Conservation (phyloP, 108 stramenopile species). For the Skeletonema potamos region DNA sequence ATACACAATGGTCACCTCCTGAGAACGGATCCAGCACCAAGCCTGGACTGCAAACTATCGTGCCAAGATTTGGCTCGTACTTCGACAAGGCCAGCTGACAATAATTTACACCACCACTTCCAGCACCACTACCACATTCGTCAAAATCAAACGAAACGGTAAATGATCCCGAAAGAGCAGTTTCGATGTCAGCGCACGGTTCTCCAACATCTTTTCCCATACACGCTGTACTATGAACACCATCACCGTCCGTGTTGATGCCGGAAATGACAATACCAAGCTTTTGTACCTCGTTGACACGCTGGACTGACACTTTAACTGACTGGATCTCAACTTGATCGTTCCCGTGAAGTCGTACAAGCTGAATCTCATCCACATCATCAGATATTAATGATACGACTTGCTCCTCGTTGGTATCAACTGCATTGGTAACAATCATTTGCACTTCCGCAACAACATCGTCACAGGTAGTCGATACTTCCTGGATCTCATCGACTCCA, state of each 20-base stretch:
- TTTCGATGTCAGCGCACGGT: conserved; percentile 55
- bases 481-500: conserved; percentile 85
- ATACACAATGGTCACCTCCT: conserved; percentile 51
- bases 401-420: conserved; percentile 81
- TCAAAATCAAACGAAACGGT: conserved; percentile 72
- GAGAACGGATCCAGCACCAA: conserved; percentile 35
- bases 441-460: conserved; percentile 83
- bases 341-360: conserved; percentile 44
- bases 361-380: conserved; percentile 79
- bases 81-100: conserved; percentile 52
- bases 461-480: conserved; percentile 75
- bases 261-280: conserved; percentile 54
- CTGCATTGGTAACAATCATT: conserved; percentile 71
- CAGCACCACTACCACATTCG: conserved; percentile 38
- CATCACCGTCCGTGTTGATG: conserved; percentile 49
- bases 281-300: conserved; percentile 69
- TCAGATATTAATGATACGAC: conserved; percentile 56
- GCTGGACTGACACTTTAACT: conserved; percentile 55
- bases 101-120: conserved; percentile 46
- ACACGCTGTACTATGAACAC: conserved; percentile 42
- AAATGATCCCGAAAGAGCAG: conserved; percentile 51
- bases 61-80: conserved; percentile 38
- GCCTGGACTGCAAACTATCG: conserved; percentile 48
- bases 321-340: conserved; percentile 69
- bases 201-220: conserved; percentile 46